Evolutionary conservation across 2,329 filamentous ascomycete genomes (phyloP).

Genomic region (Colletotrichum falcatum): DNA sequence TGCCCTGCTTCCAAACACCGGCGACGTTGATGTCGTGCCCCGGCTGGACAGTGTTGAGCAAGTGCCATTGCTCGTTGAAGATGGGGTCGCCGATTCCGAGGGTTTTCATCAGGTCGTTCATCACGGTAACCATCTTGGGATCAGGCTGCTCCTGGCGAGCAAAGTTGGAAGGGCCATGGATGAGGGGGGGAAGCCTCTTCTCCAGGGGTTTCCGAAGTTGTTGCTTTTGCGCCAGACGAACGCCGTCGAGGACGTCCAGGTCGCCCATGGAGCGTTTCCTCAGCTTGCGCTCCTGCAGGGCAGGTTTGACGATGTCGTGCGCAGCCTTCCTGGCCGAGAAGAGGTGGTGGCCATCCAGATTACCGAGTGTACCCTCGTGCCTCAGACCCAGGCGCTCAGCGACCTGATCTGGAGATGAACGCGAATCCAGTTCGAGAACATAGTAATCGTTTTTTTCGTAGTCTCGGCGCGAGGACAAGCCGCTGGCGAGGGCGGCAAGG

Average conservation of each 20-base stretch:
- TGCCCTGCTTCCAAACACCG: constrained; percentile 88
- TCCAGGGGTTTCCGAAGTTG: constrained; percentile 62
- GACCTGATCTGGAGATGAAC: constrained; percentile 74
- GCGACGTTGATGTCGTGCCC: constrained; percentile 98
- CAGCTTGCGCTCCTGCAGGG: constrained; percentile 65
- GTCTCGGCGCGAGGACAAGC: constrained; percentile 70
- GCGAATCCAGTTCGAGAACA: constrained; percentile 82
- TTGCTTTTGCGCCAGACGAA: constrained; percentile 85
- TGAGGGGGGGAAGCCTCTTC: constrained; percentile 62
- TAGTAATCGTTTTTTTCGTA: constrained; percentile 92
- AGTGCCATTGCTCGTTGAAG: constrained; percentile 95
- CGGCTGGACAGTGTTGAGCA: constrained; percentile 82
- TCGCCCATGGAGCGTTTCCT: constrained; percentile 69
- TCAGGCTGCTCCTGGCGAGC: constrained; percentile 44
- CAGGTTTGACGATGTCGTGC: constrained; percentile 68
- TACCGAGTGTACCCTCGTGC: constrained; percentile 84
- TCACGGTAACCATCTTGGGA: constrained; percentile 64
- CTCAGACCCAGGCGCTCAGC: constrained; percentile 79
- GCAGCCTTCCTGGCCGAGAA: constrained; percentile 79
- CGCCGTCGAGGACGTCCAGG: constrained; percentile 74
- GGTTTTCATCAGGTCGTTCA: constrained; percentile 69
- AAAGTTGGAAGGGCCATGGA: constrained; percentile 15
- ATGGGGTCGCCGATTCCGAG: constrained; percentile 90
- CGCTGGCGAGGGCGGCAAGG: constrained; percentile 62
- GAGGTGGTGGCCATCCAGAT: constrained; percentile 84